Percentiles rank a stretch among this genome's conserved stretches.
These are phyloP conservation scores for Colletotrichum sp. DNA, from an alignment of 2,329 filamentous ascomycete genomes.

Conservation along the genomic window DNA sequence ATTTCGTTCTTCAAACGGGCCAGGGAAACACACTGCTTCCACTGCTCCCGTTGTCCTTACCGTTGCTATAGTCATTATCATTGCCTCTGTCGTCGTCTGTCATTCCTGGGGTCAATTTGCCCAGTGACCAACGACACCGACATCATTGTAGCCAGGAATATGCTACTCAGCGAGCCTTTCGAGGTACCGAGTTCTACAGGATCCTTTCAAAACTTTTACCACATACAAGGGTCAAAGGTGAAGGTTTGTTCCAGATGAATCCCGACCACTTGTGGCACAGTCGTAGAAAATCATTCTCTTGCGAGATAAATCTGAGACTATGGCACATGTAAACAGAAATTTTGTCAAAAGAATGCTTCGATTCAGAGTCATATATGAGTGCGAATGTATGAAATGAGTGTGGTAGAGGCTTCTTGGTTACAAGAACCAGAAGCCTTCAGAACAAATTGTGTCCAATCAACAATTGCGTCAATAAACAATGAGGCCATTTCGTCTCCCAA, in stretches of 20 bases:
- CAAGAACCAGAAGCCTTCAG: rapidly evolving
- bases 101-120: rapidly evolving
- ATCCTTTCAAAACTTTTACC: neutral
- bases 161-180: neutral
- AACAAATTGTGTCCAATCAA: neutral
- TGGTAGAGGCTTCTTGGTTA: neutral
- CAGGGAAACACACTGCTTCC: neutral
- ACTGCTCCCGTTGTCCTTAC: neutral
- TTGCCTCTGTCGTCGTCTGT: neutral
- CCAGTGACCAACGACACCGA: rapidly evolving
- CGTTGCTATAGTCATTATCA: rapidly evolving
- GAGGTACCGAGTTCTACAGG: too few species aligned
- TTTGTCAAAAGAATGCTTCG: neutral
- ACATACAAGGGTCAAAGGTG: rapidly evolving
- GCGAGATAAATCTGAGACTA: neutral
- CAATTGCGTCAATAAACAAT: neutral
- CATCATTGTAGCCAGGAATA: rapidly evolving
- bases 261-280: rapidly evolving
- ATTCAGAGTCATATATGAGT: neutral
- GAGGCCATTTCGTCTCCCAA: rapidly evolving
- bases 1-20: neutral
- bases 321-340: rapidly evolving
- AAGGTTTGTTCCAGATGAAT: neutral
- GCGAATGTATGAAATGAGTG: neutral
- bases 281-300: neutral